Evolutionary conservation across 306 rosid genomes (phyloP).

Genomic region (Alnus rubra): DNA sequence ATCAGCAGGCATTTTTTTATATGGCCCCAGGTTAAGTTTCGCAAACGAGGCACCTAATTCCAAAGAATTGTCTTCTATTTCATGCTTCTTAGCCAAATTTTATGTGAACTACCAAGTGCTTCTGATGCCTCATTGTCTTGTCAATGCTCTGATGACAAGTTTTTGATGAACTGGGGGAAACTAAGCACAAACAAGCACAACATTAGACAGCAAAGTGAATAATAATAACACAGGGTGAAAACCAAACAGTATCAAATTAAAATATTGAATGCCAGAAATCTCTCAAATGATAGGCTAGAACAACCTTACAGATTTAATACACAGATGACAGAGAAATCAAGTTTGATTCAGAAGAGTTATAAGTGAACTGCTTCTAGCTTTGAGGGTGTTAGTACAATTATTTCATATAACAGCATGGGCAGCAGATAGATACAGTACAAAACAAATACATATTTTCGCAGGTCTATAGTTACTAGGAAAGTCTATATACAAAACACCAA

Average conservation of each 20-base stretch:
- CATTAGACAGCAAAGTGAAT: background rate
- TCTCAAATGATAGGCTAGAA: background rate
- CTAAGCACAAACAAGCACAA: slow-evolving; percentile 21
- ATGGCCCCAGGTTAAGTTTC: slow-evolving; percentile 90
- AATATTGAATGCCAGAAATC: too few relatives aligned
- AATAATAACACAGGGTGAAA: background rate
- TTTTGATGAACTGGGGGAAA: slow-evolving; percentile 58
- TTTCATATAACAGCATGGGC: background rate
- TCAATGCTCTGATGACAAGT: slow-evolving; percentile 46
- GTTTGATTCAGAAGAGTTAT: background rate
- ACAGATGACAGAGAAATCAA: background rate
- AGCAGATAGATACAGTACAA: background rate
- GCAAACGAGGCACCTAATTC: slow-evolving; percentile 88
- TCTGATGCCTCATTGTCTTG: slow-evolving; percentile 68
- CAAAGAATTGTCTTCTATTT: slow-evolving; percentile 86
- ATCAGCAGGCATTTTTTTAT: slow-evolving; percentile 83
- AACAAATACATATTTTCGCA: background rate
- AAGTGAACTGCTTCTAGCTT: background rate
- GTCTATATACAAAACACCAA: background rate
- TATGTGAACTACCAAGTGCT: slow-evolving; percentile 84
- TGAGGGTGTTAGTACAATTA: background rate
- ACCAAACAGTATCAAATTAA: too few relatives aligned
- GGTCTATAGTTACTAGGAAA: background rate
- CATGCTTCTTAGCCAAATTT: slow-evolving; percentile 81
- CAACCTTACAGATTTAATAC: background rate